Percentiles rank a stretch among this genome's conserved stretches.
These are phyloP conservation scores for Fusarium mangiferae DNA, from an alignment of 2,329 filamentous ascomycete genomes.

Conservation along the genomic window DNA sequence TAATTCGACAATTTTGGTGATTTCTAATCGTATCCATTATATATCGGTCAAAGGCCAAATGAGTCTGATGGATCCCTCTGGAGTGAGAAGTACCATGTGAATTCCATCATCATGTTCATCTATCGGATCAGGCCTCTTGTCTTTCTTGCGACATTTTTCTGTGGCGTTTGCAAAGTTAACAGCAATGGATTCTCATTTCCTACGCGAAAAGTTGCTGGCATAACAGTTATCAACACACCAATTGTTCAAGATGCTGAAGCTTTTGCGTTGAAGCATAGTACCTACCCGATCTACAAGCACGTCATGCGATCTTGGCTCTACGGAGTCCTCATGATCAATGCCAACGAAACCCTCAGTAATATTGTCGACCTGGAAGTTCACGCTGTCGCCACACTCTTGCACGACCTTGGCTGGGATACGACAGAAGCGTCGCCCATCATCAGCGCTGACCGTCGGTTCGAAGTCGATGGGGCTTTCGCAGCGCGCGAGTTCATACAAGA, in stretches of 20 bases:
- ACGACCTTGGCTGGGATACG: conserved; percentile 24
- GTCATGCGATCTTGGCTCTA: conserved; percentile 22
- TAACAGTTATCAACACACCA: conserved; percentile 6
- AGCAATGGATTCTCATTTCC: rapidly evolving
- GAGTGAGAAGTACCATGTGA: rapidly evolving
- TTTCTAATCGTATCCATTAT: not conserved
- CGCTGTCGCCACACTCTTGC: conserved; percentile 14
- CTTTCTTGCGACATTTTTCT: too few relatives aligned
- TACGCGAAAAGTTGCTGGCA: not conserved
- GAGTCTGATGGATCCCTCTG: rapidly evolving
- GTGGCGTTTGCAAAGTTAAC: not conserved
- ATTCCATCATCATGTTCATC: not conserved
- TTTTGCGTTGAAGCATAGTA: conserved; percentile 1
- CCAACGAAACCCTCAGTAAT: conserved; percentile 1
- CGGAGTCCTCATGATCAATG: not conserved
- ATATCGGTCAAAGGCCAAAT: rapidly evolving
- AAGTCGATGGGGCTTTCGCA: conserved; percentile 16
- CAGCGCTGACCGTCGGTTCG: conserved; percentile 6
- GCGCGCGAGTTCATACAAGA: conserved; percentile 2
- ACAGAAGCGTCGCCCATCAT: conserved; percentile 5
- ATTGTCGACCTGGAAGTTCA: conserved; percentile 7
- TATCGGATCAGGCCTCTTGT: rapidly evolving
- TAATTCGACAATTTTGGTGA: rapidly evolving
- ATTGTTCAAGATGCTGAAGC: conserved; percentile 5
- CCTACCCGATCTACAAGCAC: conserved; percentile 20